Evolutionary conservation across 1,139 yeast species (phyloP).

Genomic region (Starmera stellimalicola): DNA sequence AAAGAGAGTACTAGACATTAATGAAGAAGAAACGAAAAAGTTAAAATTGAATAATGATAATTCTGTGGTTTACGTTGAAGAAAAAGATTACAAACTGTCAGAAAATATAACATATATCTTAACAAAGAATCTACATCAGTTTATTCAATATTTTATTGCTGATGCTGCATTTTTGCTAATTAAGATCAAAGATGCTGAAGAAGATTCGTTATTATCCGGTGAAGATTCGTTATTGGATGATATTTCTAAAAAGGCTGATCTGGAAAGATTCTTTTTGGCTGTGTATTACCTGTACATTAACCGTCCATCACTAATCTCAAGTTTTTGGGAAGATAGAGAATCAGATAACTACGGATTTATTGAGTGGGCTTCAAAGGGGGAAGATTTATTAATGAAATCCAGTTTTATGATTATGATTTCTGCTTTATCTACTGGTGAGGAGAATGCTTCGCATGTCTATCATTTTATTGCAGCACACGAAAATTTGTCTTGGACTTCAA

Average conservation of each 20-base stretch:
- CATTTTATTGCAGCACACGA: conserved; percentile 26
- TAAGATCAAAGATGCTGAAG: conserved; percentile 77
- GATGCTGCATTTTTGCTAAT: conserved; percentile 75
- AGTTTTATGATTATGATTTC: conserved; percentile 74
- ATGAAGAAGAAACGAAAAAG: conserved; percentile 42
- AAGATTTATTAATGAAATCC: conserved; percentile 75
- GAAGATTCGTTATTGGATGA: conserved; percentile 36
- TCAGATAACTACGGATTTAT: conserved; percentile 65
- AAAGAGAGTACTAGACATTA: conserved; percentile 31
- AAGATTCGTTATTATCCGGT: conserved; percentile 60
- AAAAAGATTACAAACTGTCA: conserved; percentile 12
- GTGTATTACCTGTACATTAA: conserved; percentile 60
- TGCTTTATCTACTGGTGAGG: conserved; percentile 57
- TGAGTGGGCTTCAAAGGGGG: conserved; percentile 81
- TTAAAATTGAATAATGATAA: conserved; percentile 44
- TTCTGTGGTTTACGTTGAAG: conserved; percentile 13
- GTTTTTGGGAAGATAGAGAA: conserved; percentile 69
- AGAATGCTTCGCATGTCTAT: conserved; percentile 39
- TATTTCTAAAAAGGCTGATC: conserved; percentile 64
- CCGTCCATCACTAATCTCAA: conserved; percentile 46
- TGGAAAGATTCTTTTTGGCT: conserved; percentile 79
- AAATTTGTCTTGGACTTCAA: conserved; percentile 49
- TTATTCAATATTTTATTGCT: conserved; percentile 53
- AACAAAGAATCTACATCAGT: conserved; percentile 26
- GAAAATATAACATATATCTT: conserved; percentile 14